Evolutionary conservation across 495 filamentous ascomycete species (phyloP).

Genomic region (Penicillium coprophilum): DNA sequence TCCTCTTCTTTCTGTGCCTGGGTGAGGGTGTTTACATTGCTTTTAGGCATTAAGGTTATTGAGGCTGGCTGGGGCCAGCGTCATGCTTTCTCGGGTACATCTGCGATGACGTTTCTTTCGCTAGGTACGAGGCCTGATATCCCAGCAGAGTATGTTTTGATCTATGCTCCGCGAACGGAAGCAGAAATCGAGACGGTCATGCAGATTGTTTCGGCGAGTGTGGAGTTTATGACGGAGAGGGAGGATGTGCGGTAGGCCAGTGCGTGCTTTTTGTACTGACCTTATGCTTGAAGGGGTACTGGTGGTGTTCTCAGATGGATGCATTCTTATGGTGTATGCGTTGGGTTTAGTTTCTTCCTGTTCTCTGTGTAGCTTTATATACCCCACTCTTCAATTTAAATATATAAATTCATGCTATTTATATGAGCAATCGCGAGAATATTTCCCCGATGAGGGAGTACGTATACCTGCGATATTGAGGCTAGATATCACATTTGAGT

Average conservation of each 20-base stretch:
- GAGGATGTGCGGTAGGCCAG: constrained; percentile 27
- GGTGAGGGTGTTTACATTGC: constrained; percentile 1
- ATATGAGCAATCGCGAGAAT: neutral
- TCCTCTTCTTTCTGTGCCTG: neutral
- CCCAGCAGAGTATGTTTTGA: constrained; percentile 69
- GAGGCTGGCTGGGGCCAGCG: constrained; percentile 86
- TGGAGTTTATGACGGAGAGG: constrained; percentile 36
- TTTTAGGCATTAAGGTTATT: constrained; percentile 62
- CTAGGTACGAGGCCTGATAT: constrained; percentile 23
- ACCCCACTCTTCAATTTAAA: constrained; percentile 3
- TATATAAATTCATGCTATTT: neutral
- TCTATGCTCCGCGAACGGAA: constrained; percentile 77
- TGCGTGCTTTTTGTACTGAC: neutral
- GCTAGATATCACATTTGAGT: neutral
- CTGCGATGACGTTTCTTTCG: constrained; percentile 47
- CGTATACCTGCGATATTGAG: neutral
- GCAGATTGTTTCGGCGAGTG: constrained; percentile 66
- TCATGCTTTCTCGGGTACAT: constrained; percentile 71
- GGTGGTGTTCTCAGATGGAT: neutral
- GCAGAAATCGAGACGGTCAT: constrained; percentile 67
- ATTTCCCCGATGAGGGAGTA: neutral
- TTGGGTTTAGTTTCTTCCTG: neutral
- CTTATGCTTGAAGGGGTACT: neutral
- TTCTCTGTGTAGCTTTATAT: constrained; percentile 1
- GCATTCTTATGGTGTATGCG: neutral